Evolutionary conservation across 1,139 yeast genomes (phyloP).

Genomic region (Waltiozyma sp.): DNA sequence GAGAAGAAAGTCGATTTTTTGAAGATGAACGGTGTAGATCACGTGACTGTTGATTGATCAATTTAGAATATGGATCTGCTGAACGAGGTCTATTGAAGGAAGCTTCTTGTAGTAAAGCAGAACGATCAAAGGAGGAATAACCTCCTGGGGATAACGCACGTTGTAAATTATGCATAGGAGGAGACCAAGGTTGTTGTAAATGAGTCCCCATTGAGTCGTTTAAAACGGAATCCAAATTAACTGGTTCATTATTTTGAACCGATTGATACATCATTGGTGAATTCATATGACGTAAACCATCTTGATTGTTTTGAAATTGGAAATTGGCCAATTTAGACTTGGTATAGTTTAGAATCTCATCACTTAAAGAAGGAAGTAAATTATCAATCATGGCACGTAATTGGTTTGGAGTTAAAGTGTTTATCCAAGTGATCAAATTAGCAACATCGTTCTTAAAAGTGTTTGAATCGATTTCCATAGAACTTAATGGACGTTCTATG

Average conservation of each 20-base stretch:
- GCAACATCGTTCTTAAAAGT: conserved; percentile 36
- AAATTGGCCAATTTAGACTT: conserved; percentile 24
- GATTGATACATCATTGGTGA: conserved; percentile 19
- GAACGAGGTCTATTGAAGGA: conserved; percentile 27
- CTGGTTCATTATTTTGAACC: conserved; percentile 20
- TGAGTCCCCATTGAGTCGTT: conserved; percentile 16
- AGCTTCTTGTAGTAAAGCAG: conserved; percentile 6
- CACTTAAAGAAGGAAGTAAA: conserved; percentile 37
- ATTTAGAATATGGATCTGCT: conserved; percentile 26
- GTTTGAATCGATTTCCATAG: conserved; percentile 22
- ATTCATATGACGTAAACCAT: conserved; percentile 1
- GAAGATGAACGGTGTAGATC: conserved; percentile 10
- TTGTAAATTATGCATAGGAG: conserved; percentile 10
- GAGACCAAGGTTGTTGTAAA: conserved; percentile 12
- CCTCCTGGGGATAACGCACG: conserved; percentile 15
- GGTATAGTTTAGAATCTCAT: conserved; percentile 37
- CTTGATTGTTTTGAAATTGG: conserved; percentile 12
- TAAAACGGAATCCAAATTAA: conserved; percentile 26
- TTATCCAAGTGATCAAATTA: conserved; percentile 50
- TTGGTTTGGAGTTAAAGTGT: conserved; percentile 43
- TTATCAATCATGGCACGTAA: conserved; percentile 50
- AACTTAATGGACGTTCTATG: conserved; percentile 19
- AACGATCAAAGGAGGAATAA: conserved; percentile 13
- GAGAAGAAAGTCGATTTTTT: conserved; percentile 5
- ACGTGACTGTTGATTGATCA: conserved; percentile 8